Percentiles rank a stretch among this genome's conserved stretches.
Conservation (phyloP, 176 grass and related monocot genomes). For the Luzula sylvatica region DNA sequence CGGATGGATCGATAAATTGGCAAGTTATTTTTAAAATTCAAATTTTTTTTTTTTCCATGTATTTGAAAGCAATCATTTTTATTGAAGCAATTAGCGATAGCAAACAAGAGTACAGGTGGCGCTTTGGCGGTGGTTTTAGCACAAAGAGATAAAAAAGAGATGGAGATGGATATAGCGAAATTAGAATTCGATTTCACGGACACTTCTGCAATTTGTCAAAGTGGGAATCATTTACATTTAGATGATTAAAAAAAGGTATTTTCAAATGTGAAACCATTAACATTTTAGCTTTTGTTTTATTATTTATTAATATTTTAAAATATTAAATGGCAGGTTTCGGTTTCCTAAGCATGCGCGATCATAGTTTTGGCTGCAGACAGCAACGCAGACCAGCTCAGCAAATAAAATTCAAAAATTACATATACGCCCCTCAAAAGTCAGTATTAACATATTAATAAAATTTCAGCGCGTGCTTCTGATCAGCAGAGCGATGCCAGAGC, state of each 20-base stretch:
- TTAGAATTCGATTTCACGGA: constrained; percentile 97
- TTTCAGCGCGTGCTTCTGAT: no score
- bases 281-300: constrained; percentile 5
- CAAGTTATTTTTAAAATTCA: no score
- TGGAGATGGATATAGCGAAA: constrained; percentile 96
- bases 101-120: constrained; percentile 96
- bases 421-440: constrained; percentile 4
- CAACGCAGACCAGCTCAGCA: constrained; percentile 95
- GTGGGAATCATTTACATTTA: constrained; percentile 82
- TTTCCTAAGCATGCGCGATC: constrained; percentile 88
- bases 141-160: constrained; percentile 95
- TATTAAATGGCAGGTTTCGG: constrained; percentile 54
- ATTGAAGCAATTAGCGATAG: constrained; percentile 97
- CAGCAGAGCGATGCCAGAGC: constrained; percentile 84
- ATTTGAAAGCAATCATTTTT: constrained; percentile 60
- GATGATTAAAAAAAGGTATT: constrained; percentile 83
- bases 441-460: no score
- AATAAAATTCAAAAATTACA: constrained; percentile 3
- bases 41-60: neutral
- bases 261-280: neutral
- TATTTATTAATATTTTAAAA: constrained; percentile 12
- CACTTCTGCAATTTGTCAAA: constrained; percentile 94
- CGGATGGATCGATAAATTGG: constrained; percentile 98
- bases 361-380: constrained; percentile 98
- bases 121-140: constrained; percentile 92